Conservation (phyloP, 2,329 filamentous ascomycete genomes). For the Berkeleyomyces basicola region DNA sequence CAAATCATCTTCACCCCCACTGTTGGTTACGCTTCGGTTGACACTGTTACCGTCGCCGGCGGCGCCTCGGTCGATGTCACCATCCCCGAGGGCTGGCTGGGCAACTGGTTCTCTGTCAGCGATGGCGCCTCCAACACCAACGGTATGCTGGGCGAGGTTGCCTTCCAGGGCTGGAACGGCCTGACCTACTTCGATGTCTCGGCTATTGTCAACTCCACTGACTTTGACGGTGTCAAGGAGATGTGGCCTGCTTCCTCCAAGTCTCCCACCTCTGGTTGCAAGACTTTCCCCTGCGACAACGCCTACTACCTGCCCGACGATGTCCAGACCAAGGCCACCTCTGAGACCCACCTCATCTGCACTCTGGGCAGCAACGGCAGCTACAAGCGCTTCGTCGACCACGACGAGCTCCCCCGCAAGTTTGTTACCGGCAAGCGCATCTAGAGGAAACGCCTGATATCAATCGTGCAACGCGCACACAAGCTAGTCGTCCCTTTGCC, state of each 20-base stretch:
- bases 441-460: background rate
- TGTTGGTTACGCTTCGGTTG: constrained; percentile 22
- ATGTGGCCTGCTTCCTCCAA: constrained; percentile 29
- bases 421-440: constrained; percentile 9
- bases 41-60: constrained; percentile 25
- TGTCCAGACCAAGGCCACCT: constrained; percentile 36
- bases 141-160: constrained; percentile 38
- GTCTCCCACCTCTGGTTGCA: constrained; percentile 32
- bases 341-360: constrained; percentile 32
- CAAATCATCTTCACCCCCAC: constrained; percentile 33
- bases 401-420: constrained; percentile 8
- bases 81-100: constrained; percentile 29
- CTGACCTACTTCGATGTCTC: constrained; percentile 42
- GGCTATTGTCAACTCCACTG: constrained; percentile 36
- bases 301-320: constrained; percentile 38
- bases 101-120: constrained; percentile 34
- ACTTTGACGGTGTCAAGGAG: constrained; percentile 36
- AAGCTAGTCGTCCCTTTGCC: background rate
- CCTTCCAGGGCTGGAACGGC: constrained; percentile 31
- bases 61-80: constrained; percentile 24
- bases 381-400: constrained; percentile 12
- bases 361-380: constrained; percentile 26
- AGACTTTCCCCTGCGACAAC: constrained; percentile 34
- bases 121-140: constrained; percentile 26
- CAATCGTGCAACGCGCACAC: background rate